phyloP scores from a whole-genome alignment of 208 protist species.

The Wallacemonas collosoma region DNA sequence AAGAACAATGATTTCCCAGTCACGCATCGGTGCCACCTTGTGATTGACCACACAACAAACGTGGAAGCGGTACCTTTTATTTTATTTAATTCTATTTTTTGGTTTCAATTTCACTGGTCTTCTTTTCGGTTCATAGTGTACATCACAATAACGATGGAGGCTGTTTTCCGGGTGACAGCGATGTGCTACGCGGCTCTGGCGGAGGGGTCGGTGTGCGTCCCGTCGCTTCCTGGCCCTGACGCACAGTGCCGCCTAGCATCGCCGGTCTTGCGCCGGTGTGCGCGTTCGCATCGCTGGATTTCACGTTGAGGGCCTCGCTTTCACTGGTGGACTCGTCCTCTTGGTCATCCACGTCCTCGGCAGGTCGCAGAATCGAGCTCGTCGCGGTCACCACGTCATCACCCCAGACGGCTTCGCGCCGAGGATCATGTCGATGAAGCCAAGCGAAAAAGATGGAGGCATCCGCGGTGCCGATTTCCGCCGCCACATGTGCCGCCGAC shows the following conservation, averaged over 20 bases:
- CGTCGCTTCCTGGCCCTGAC: too few species aligned
- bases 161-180: not conserved
- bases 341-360: not conserved
- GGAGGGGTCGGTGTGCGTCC: not conserved
- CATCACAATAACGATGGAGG: not conserved
- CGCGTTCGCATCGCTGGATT: too few species aligned
- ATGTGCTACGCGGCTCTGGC: conserved; percentile 6
- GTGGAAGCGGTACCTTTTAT: not conserved
- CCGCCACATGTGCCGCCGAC: conserved; percentile 1
- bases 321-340: not conserved
- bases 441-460: conserved; percentile 10
- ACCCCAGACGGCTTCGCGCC: conserved; percentile 23
- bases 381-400: not conserved
- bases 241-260: too few species aligned
- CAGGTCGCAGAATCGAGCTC: conserved; percentile 16
- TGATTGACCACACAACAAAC: too few species aligned
- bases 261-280: too few species aligned
- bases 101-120: not conserved
- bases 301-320: not conserved
- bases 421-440: conserved; percentile 11
- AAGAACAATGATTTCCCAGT: not conserved
- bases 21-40: too few species aligned
- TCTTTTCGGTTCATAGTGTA: not conserved
- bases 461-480: conserved; percentile 8
- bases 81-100: not conserved